Evolutionary conservation across 2,329 filamentous ascomycete genomes (phyloP).

Genomic region (Aspergillus sp.): DNA sequence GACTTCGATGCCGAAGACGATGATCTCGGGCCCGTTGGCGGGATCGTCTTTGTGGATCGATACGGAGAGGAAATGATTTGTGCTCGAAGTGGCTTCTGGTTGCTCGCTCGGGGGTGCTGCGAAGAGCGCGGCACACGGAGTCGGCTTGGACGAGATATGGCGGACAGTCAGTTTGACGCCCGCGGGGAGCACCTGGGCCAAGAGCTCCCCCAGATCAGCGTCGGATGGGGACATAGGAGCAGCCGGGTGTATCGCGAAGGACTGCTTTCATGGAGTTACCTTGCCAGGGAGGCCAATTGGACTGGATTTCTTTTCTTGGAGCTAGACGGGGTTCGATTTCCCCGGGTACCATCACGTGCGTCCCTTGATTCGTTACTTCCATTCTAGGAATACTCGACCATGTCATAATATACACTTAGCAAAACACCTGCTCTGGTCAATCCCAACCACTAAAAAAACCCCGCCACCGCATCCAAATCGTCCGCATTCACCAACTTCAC

Average conservation of each 20-base stretch:
- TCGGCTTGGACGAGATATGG: slow-evolving; percentile 80
- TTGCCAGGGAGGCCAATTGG: neutral
- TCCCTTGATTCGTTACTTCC: neutral
- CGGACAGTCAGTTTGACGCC: slow-evolving; percentile 60
- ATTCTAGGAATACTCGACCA: neutral
- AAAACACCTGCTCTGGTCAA: neutral
- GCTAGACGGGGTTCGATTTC: no score
- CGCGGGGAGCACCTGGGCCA: slow-evolving; percentile 47
- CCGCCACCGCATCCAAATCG: slow-evolving; percentile 48
- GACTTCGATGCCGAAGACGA: slow-evolving; percentile 79
- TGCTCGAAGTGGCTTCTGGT: slow-evolving; percentile 72
- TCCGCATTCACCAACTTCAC: slow-evolving; percentile 58
- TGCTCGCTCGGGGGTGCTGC: slow-evolving; percentile 63
- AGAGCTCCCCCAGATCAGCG: slow-evolving; percentile 35
- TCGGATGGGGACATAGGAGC: slow-evolving; percentile 21
- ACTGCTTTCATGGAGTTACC: neutral
- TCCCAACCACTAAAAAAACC: slow-evolving; percentile 17
- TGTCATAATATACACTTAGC: neutral
- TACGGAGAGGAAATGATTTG: slow-evolving; percentile 68
- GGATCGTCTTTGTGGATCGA: slow-evolving; percentile 36
- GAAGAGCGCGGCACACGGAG: slow-evolving; percentile 65
- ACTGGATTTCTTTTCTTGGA: no score
- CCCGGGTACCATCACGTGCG: neutral
- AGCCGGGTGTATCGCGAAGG: neutral
- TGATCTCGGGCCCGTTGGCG: slow-evolving; percentile 41